Percentiles rank a stretch among this genome's conserved stretches.
These are phyloP conservation scores for Nidula microcarpa DNA, from an alignment of 768 basidiomycete species.

Conservation along the genomic window DNA sequence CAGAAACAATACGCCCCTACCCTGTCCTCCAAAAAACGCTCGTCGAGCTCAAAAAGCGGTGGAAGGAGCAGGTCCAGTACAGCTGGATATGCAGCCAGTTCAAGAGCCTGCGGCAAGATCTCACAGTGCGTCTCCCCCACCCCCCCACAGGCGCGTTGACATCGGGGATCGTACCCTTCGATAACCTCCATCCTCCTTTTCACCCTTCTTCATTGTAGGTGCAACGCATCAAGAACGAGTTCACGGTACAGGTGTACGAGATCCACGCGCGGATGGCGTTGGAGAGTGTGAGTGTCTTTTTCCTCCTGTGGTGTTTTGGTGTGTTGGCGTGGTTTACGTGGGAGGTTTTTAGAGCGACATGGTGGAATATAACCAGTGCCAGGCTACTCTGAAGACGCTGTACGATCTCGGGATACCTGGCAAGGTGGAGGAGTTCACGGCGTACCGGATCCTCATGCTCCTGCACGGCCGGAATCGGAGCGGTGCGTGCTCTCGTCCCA, in stretches of 20 bases:
- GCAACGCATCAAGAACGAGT: slow-evolving; percentile 59
- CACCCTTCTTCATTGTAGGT: slow-evolving; percentile 1
- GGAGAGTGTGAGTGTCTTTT: slow-evolving; percentile 18
- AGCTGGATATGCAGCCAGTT: slow-evolving; percentile 97
- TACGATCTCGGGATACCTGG: slow-evolving; percentile 94
- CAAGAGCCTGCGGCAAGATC: slow-evolving; percentile 95
- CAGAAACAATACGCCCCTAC: slow-evolving; percentile 90
- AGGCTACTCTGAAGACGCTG: slow-evolving; percentile 81
- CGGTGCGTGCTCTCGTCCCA: slow-evolving; percentile 51
- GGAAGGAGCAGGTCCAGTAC: slow-evolving; percentile 76
- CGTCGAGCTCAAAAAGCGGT: slow-evolving; percentile 79
- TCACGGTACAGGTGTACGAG: slow-evolving; percentile 96
- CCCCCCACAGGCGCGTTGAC: too few relatives aligned
- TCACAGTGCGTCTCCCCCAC: slow-evolving; percentile 68
- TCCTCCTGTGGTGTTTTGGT: neutral
- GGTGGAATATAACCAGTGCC: slow-evolving; percentile 99
- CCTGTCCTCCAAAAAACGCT: slow-evolving; percentile 82
- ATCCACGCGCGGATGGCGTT: slow-evolving; percentile 73
- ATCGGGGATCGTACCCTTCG: too few relatives aligned
- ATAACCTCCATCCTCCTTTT: neutral
- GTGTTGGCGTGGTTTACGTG: slow-evolving; percentile 3
- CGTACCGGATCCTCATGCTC: slow-evolving; percentile 95
- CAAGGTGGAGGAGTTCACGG: slow-evolving; percentile 93
- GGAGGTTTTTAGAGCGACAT: slow-evolving; percentile 71
- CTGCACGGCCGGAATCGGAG: slow-evolving; percentile 91